A percentile compares a stretch with the other conserved stretches of the same genome.
phyloP scores from a whole-genome alignment of 768 basidiomycete species.

The Chlorophyllum brunneum region DNA sequence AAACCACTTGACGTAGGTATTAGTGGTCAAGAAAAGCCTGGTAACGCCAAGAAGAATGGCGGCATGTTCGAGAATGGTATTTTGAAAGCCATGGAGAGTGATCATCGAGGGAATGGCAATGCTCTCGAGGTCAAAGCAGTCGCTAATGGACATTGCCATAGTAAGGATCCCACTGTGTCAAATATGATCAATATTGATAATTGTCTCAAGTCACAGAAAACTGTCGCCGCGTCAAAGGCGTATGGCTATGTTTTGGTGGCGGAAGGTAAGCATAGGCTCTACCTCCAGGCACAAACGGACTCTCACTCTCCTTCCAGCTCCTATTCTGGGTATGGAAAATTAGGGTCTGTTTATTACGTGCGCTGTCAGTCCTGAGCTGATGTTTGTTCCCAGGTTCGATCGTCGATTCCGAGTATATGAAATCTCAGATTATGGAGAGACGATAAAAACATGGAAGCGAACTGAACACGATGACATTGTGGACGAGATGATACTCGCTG shows the following conservation, averaged over 20 bases:
- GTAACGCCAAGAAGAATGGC: conserved; percentile 65
- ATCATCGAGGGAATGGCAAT: conserved; percentile 44
- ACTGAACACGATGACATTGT: conserved; percentile 67
- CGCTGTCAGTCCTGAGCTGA: conserved; percentile 3
- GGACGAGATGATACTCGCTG: conserved; percentile 57
- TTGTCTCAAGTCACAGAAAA: conserved; percentile 71
- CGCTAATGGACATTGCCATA: conserved; percentile 87
- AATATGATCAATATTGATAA: not conserved
- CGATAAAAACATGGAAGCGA: conserved; percentile 82
- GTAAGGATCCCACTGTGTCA: conserved; percentile 35
- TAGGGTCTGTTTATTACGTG: conserved; percentile 47
- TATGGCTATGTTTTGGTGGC: conserved; percentile 92
- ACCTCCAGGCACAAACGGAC: not conserved
- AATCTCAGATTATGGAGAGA: conserved; percentile 88
- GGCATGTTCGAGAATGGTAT: conserved; percentile 86
- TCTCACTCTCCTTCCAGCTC: conserved; percentile 40
- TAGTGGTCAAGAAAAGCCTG: conserved; percentile 52
- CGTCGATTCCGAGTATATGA: conserved; percentile 88
- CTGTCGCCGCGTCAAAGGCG: conserved; percentile 76
- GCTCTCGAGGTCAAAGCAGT: conserved; percentile 81
- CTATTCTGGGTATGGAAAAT: conserved; percentile 76
- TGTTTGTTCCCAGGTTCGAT: conserved; percentile 59
- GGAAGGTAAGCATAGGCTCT: conserved; percentile 54
- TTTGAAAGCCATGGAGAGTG: conserved; percentile 67
- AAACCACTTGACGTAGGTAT: conserved; percentile 67